Percentiles rank a stretch among this genome's conserved stretches.
Evolutionary conservation across 768 basidiomycete genomes (phyloP).

Genomic region (Leccinum imitatum): DNA sequence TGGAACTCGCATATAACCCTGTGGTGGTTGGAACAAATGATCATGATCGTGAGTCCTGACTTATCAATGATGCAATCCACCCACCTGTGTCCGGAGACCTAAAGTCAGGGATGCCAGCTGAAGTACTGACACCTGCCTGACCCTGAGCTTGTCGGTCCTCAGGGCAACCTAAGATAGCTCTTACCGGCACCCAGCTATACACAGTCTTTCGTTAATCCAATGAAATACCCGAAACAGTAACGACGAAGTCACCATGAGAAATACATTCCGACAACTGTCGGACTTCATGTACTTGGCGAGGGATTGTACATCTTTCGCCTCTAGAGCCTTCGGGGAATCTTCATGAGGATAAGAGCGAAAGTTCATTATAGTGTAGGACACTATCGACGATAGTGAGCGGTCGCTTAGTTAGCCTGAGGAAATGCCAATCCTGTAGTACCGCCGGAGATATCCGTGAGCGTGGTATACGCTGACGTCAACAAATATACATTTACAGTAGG

Average conservation of each 20-base stretch:
- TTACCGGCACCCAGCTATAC: constrained; percentile 66
- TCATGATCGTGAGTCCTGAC: not conserved
- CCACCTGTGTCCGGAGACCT: constrained; percentile 80
- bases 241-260: constrained; percentile 59
- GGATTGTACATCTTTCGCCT: constrained; percentile 39
- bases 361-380: constrained; percentile 9
- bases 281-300: constrained; percentile 72
- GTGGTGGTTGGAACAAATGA: not conserved
- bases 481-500: no score
- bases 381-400: not conserved
- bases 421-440: not conserved
- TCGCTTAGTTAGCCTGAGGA: not conserved
- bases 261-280: constrained; percentile 62
- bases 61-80: constrained; percentile 15
- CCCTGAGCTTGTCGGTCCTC: constrained; percentile 2
- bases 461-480: not conserved
- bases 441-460: constrained; percentile 6
- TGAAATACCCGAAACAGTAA: not conserved
- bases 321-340: constrained; percentile 23
- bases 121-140: constrained; percentile 64
- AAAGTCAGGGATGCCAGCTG: constrained; percentile 89
- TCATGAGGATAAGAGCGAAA: constrained; percentile 7
- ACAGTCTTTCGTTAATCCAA: constrained; percentile 1
- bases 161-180: constrained; percentile 12
- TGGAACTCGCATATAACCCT: constrained; percentile 32